Evolutionary conservation across 352 stramenopile species (phyloP).

Genomic region (Phytophthora sp.): DNA sequence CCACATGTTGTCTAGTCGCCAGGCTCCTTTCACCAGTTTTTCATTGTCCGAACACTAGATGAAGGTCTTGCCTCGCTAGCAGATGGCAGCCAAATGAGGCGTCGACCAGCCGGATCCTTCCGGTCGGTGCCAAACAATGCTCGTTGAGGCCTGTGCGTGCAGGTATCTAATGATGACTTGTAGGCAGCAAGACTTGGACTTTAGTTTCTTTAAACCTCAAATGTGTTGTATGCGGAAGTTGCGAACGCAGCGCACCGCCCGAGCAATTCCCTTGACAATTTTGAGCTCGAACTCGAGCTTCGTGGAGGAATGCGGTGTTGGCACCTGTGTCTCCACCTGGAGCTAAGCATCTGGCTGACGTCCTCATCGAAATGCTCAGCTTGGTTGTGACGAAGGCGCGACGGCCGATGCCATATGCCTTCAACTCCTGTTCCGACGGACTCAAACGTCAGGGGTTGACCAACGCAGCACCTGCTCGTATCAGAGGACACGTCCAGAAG

Average conservation of each 20-base stretch:
- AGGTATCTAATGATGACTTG: not conserved
- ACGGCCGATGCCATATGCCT: slow-evolving; percentile 13
- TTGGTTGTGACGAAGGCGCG: not conserved
- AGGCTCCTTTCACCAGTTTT: slow-evolving; percentile 29
- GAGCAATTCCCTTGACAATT: too few relatives aligned
- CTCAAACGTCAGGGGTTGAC: slow-evolving; percentile 15
- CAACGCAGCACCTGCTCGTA: slow-evolving; percentile 15
- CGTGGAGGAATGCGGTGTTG: too few relatives aligned
- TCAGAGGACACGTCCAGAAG: slow-evolving; percentile 26
- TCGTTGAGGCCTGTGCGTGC: not conserved
- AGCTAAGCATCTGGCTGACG: too few relatives aligned
- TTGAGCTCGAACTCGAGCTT: too few relatives aligned
- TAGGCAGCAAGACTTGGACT: too few relatives aligned
- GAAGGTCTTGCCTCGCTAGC: not conserved
- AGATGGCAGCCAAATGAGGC: slow-evolving; percentile 20
- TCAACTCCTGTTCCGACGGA: slow-evolving; percentile 8
- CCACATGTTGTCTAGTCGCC: not conserved
- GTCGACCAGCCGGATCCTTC: slow-evolving; percentile 9
- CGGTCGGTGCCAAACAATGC: not conserved
- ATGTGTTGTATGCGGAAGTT: too few relatives aligned
- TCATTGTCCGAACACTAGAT: not conserved
- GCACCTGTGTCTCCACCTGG: slow-evolving; percentile 13
- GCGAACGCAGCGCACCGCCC: too few relatives aligned
- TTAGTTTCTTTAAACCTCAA: too few relatives aligned
- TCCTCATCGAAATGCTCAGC: slow-evolving; percentile 8